Evolutionary conservation across 352 stramenopile species (phyloP).

Genomic region (Globisporangium middletonii): DNA sequence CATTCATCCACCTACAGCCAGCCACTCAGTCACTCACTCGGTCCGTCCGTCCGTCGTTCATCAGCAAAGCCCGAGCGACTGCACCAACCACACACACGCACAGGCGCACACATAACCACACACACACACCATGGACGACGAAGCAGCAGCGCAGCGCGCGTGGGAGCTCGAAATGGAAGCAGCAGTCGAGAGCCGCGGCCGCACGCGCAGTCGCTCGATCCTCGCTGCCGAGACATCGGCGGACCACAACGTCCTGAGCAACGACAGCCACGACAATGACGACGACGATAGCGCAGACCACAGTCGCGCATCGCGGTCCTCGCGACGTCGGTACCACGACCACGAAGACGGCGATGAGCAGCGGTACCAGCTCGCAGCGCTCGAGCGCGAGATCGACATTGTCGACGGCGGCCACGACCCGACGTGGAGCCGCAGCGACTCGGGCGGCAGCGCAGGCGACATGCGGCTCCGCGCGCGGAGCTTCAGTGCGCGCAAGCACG

Average conservation of each 20-base stretch:
- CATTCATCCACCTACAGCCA: slow-evolving; percentile 1
- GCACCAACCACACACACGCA: slow-evolving; percentile 1
- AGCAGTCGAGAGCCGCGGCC: slow-evolving; percentile 60
- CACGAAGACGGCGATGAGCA: slow-evolving; percentile 7
- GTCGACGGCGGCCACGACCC: slow-evolving; percentile 30
- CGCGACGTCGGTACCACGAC: slow-evolving; percentile 8
- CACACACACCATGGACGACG: slow-evolving; percentile 22
- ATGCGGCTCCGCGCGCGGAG: slow-evolving; percentile 31
- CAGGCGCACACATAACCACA: slow-evolving; percentile 1
- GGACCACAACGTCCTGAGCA: neutral
- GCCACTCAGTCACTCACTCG: neutral
- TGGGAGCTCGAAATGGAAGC: slow-evolving; percentile 85
- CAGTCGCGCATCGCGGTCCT: neutral
- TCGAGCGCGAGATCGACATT: slow-evolving; percentile 23
- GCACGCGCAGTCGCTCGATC: slow-evolving; percentile 77
- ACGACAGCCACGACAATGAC: slow-evolving; percentile 9
- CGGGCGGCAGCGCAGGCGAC: slow-evolving; percentile 10
- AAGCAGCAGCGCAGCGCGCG: slow-evolving; percentile 36
- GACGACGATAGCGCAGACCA: neutral
- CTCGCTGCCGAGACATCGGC: slow-evolving; percentile 21
- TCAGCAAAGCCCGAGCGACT: too few species aligned
- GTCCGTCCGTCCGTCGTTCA: too few species aligned
- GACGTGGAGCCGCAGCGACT: slow-evolving; percentile 22
- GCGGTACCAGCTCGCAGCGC: slow-evolving; percentile 7
- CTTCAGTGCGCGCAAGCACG: slow-evolving; percentile 38